Evolutionary conservation across 345 rosid genomes (phyloP).

Genomic region (Lumnitzera racemosa): DNA sequence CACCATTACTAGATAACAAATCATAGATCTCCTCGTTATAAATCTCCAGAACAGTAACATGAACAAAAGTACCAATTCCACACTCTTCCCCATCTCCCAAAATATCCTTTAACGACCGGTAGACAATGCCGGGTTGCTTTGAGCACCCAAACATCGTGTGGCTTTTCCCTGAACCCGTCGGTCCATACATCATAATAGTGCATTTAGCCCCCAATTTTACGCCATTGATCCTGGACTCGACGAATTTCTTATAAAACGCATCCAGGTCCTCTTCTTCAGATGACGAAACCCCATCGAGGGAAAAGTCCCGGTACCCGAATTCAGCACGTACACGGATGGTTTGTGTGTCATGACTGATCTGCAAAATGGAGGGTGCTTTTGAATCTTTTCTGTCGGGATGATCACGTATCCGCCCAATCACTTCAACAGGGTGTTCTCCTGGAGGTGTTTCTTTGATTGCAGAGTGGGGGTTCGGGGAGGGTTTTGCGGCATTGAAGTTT

Average conservation of each 20-base stretch:
- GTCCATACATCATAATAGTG: constrained; percentile 96
- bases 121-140: constrained; percentile 89
- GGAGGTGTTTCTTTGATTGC: constrained; percentile 34
- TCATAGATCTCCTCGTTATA: constrained; percentile 94
- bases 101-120: constrained; percentile 59
- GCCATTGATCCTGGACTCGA: constrained; percentile 62
- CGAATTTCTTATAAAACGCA: constrained; percentile 65
- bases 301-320: constrained; percentile 79
- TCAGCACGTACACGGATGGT: constrained; percentile 77
- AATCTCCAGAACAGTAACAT: constrained; percentile 84
- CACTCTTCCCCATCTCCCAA: constrained; percentile 55
- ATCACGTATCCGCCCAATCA: constrained; percentile 59
- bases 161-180: constrained; percentile 95
- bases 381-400: constrained; percentile 49
- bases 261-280: constrained; percentile 75
- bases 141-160: constrained; percentile 91
- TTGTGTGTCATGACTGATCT: constrained; percentile 46
- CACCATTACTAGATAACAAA: constrained; percentile 57
- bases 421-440: constrained; percentile 87
- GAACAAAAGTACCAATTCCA: constrained; percentile 56
- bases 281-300: constrained; percentile 77
- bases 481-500: constrained; percentile 40
- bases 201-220: constrained; percentile 79
- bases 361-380: constrained; percentile 45
- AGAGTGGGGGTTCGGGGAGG: constrained; percentile 37